These are phyloP conservation scores for Debaryomyces coudertii DNA, from an alignment of 1,139 yeast species.

Conservation along the genomic window DNA sequence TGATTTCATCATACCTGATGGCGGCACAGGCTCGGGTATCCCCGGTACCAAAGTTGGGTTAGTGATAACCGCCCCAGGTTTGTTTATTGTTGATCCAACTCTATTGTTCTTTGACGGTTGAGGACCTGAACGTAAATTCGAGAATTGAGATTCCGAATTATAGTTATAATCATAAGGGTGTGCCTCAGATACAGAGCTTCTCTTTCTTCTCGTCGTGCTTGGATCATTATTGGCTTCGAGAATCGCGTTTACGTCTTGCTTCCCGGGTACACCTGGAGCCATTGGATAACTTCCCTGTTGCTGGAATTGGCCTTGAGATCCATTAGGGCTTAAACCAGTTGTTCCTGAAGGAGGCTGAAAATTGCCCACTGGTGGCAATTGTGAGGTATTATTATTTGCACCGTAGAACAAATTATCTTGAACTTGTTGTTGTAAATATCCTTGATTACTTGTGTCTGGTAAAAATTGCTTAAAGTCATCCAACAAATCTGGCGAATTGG, in stretches of 20 bases:
- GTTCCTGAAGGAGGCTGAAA: constrained; percentile 77
- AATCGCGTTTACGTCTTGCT: constrained; percentile 20
- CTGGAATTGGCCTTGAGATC: constrained; percentile 18
- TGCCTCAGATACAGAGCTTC: constrained; percentile 35
- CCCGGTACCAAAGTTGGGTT: constrained; percentile 81
- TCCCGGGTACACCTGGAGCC: constrained; percentile 13
- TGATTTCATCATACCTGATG: constrained; percentile 53
- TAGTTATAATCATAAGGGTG: constrained; percentile 36
- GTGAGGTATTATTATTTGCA: constrained; percentile 38
- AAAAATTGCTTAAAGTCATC: constrained; percentile 94
- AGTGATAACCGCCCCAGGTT: constrained; percentile 28
- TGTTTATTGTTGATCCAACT: constrained; percentile 20
- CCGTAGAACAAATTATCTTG: constrained; percentile 28
- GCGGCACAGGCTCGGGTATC: constrained; percentile 83
- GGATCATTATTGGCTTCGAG: constrained; percentile 14
- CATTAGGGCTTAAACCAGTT: constrained; percentile 33
- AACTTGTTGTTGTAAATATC: constrained; percentile 20
- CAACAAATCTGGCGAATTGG: constrained; percentile 90
- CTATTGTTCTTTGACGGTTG: constrained; percentile 32
- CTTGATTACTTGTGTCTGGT: constrained; percentile 76
- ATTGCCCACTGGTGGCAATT: constrained; percentile 94
- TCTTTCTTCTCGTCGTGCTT: constrained; percentile 24
- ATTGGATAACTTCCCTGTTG: constrained; percentile 6
- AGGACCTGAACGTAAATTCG: constrained; percentile 52
- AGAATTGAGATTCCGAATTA: constrained; percentile 55